These are phyloP conservation scores for Cicer cuneatum DNA, from an alignment of 306 rosid species.

Conservation along the genomic window DNA sequence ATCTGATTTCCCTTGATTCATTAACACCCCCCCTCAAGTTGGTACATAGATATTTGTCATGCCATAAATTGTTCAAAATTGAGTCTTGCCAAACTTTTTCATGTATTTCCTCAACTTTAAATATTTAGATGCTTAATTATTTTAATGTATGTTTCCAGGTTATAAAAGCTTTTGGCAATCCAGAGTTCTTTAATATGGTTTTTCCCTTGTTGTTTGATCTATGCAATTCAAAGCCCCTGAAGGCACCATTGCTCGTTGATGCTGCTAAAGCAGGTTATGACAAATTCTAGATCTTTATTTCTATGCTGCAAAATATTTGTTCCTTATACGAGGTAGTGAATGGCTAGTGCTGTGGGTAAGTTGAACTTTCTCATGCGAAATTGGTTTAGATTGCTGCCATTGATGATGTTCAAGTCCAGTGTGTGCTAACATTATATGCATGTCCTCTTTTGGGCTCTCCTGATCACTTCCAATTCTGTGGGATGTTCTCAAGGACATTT, in stretches of 20 bases:
- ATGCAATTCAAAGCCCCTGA: constrained; percentile 53
- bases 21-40: no score
- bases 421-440: neutral
- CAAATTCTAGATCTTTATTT: constrained; percentile 37
- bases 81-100: neutral
- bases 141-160: constrained; percentile 65
- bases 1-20: no score
- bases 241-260: constrained; percentile 58
- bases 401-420: constrained; percentile 1
- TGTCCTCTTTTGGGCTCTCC: neutral
- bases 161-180: constrained; percentile 79
- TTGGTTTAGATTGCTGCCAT: constrained; percentile 24
- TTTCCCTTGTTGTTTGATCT: constrained; percentile 74
- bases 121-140: constrained; percentile 35
- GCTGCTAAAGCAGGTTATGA: constrained; percentile 68
- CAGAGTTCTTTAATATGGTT: constrained; percentile 74
- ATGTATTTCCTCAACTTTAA: constrained; percentile 6
- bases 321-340: constrained; percentile 13
- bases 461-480: neutral
- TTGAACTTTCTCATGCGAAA: constrained; percentile 27
- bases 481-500: neutral
- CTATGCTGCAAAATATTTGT: constrained; percentile 23
- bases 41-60: no score
- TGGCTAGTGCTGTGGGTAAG: constrained; percentile 19
- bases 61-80: no score